Conservation (phyloP, 2,329 filamentous ascomycete species). For the Corniculantispora saksenae region DNA sequence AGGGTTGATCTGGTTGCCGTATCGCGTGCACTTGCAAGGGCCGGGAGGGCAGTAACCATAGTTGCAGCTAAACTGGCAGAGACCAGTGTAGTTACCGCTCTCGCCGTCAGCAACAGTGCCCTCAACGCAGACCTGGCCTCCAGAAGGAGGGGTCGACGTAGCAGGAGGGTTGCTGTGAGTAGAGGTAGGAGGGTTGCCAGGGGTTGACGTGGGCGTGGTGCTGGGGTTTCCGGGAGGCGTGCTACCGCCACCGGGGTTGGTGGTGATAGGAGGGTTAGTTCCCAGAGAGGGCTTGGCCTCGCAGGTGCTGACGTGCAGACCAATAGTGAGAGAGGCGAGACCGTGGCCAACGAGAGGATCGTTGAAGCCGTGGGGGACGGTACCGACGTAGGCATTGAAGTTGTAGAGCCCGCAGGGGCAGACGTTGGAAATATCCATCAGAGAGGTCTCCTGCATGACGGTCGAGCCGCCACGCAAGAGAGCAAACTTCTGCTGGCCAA, state of each 20-base stretch:
- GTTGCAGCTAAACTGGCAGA: constrained; percentile 36
- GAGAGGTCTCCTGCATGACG: constrained; percentile 17
- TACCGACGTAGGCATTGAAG: constrained; percentile 22
- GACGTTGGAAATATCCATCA: constrained; percentile 21
- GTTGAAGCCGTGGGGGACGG: constrained; percentile 17
- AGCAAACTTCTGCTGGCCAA: constrained; percentile 18
- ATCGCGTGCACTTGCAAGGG: constrained; percentile 35
- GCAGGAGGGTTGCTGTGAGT: constrained; percentile 8
- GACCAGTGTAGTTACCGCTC: constrained; percentile 35
- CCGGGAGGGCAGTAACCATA: constrained; percentile 36
- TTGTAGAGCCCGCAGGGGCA: constrained; percentile 21
- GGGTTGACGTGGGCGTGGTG: constrained; percentile 30
- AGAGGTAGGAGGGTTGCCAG: constrained; percentile 23
- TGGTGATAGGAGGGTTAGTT: constrained; percentile 26
- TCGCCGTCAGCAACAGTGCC: constrained; percentile 33
- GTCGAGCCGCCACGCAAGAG: constrained; percentile 11
- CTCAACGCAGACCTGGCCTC: constrained; percentile 27
- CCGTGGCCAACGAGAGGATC: constrained; percentile 31
- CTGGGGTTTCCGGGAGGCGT: constrained; percentile 20
- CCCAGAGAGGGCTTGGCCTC: constrained; percentile 33
- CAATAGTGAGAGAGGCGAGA: constrained; percentile 30
- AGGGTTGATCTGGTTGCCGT: constrained; percentile 31
- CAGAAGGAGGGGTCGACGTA: constrained; percentile 14
- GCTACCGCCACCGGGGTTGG: neutral
- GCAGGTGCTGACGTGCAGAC: constrained; percentile 34